Conservation (phyloP, 2,329 filamentous ascomycete species). For the Fusarium sp. region DNA sequence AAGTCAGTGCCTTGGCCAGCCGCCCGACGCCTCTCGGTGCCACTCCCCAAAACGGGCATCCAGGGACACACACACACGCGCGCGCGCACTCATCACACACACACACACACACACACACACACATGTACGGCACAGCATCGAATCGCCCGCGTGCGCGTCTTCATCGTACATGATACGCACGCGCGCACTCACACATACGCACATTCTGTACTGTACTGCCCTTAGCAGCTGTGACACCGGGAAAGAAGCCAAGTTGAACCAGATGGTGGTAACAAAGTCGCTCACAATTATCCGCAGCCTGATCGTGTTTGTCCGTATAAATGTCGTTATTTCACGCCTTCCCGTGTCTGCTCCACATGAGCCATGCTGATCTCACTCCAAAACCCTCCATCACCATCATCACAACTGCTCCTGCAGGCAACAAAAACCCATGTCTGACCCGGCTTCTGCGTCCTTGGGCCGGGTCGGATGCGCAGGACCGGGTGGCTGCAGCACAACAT, state of each 20-base stretch:
- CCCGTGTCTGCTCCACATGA: neutral
- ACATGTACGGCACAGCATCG: slow-evolving; percentile 4
- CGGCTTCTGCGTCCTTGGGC: slow-evolving; percentile 14
- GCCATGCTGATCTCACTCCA: neutral
- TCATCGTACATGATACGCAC: slow-evolving; percentile 3
- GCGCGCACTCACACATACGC: neutral
- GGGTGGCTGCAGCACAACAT: slow-evolving; percentile 19
- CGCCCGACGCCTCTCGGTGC: neutral
- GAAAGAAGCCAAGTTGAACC: neutral
- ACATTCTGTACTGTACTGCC: neutral
- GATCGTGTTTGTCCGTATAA: neutral
- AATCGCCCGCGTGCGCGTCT: neutral
- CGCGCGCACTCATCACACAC: neutral
- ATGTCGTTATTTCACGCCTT: neutral
- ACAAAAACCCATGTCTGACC: neutral
- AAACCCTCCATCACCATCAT: neutral
- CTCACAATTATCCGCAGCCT: neutral
- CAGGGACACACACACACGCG: neutral
- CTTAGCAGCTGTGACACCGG: neutral
- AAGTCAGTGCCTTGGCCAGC: neutral
- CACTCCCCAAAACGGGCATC: slow-evolving; percentile 7
- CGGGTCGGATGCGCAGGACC: slow-evolving; percentile 14
- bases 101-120: neutral
- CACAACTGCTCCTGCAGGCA: neutral
- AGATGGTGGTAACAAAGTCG: neutral